Base-by-base conservation (phyloP, 2,329 filamentous ascomycete species). In the Trichoderma endophyticum region DNA sequence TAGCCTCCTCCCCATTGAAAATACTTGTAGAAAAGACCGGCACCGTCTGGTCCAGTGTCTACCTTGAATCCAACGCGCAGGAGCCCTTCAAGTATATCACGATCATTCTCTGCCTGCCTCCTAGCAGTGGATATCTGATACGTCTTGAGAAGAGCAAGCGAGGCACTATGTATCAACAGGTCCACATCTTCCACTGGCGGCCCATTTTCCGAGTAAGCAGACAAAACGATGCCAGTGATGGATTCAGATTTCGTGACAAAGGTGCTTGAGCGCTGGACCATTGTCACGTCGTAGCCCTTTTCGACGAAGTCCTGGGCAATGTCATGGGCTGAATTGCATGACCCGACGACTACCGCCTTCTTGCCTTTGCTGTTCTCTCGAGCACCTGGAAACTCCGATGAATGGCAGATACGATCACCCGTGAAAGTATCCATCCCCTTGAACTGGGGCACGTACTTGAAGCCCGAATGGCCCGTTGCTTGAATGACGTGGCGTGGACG, bases 231-330 rank as follows among this genome's bases (percentile, higher is more conserved):
- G 0, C 88, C 83, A 2, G 84, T 81, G 6, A 88, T 84, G 1
- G 86, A 82, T 14, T 85, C 79, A 8, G 87, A 88, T 0, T 88
- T 87, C 0, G 92, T 83, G 3, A 93, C 89, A 69, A 86, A 88
- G 0, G 92, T 93, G 8, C 86, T 87, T 1, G 87, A 89, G 4
- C 91, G 86, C 79, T 93, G 92, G 0, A 93, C 85, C 79, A 93
- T 90, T 0, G 91, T 93, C 1, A 92, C 87, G 3, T 88, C 83
- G 73, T 90, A 90, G 0, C 91, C 91, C 64, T 89, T 88, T 75
- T 92, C 90, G 43, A 87, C 84, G 75, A 86, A 92, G 73, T 92
- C 89, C 71, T 92, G 90, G 0, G 89, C 87, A 70, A 92, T 92
- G 74, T 93, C 91, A 75, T 92, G 89, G 6, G 84, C 89, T 0